Percentiles rank a stretch among this genome's conserved stretches.
Conservation (phyloP, 768 basidiomycete species). For the Rhodotorula diobovata region DNA sequence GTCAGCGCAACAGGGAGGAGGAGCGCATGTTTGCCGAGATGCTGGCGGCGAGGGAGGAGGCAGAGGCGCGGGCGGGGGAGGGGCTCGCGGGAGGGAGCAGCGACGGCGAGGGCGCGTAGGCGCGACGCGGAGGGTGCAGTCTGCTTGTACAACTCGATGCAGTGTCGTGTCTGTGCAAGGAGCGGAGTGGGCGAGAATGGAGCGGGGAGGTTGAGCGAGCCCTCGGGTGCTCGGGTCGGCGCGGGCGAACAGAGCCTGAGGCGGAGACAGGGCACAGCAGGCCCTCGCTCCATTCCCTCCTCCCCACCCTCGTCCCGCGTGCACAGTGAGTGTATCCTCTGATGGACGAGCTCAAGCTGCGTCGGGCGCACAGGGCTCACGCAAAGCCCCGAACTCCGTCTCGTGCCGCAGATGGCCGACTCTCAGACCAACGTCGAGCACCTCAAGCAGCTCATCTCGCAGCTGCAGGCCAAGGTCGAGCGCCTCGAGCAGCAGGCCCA, state of each 20-base stretch:
- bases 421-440: constrained; percentile 65
- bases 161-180: no score
- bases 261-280: not conserved
- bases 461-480: constrained; percentile 85
- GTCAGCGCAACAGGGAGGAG: constrained; percentile 30
- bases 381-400: not conserved
- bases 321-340: not conserved
- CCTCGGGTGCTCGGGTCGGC: not conserved
- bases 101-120: not conserved
- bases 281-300: not conserved
- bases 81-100: not conserved
- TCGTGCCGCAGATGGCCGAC: not conserved
- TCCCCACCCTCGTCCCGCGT: no score
- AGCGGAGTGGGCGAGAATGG: no score
- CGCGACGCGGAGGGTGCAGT: no score
- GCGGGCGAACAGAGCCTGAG: not conserved
- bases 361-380: no score
- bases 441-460: constrained; percentile 83
- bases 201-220: no score
- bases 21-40: constrained; percentile 12
- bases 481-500: constrained; percentile 64
- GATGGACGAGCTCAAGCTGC: no score
- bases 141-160: no score
- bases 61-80: not conserved
- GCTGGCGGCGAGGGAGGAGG: constrained; percentile 5